Conservation (phyloP, 495 filamentous ascomycete species). For the Trichoderma erinaceum region DNA sequence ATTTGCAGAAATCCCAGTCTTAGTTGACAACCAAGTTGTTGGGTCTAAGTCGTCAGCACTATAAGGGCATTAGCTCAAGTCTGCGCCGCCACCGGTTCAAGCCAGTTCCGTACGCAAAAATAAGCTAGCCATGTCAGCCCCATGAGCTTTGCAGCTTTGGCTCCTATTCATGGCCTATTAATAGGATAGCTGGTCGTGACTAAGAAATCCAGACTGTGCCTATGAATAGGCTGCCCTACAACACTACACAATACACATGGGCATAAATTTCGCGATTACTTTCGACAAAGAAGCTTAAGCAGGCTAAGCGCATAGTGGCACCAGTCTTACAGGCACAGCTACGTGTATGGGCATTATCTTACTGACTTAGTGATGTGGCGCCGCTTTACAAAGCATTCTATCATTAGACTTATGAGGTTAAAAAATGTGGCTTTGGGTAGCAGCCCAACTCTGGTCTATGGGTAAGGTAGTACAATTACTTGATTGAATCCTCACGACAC, state of each 20-base stretch:
- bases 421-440: background rate
- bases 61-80: background rate
- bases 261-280: background rate
- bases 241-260: background rate
- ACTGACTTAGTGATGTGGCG: background rate
- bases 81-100: conserved; percentile 6
- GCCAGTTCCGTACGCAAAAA: background rate
- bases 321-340: background rate
- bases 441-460: too few species aligned
- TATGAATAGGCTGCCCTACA: background rate
- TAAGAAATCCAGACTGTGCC: background rate
- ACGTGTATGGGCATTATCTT: background rate
- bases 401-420: background rate
- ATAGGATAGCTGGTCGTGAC: background rate
- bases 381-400: conserved; percentile 9
- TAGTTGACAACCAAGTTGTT: background rate
- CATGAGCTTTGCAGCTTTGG: background rate
- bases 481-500: too few species aligned
- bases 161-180: background rate
- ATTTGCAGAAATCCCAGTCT: background rate
- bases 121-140: background rate
- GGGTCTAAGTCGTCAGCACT: background rate
- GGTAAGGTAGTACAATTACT: too few species aligned
- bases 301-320: background rate
- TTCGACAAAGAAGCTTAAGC: background rate